Conservation (phyloP, 2,329 filamentous ascomycete species). For the Plectosphaerella sp. region DNA sequence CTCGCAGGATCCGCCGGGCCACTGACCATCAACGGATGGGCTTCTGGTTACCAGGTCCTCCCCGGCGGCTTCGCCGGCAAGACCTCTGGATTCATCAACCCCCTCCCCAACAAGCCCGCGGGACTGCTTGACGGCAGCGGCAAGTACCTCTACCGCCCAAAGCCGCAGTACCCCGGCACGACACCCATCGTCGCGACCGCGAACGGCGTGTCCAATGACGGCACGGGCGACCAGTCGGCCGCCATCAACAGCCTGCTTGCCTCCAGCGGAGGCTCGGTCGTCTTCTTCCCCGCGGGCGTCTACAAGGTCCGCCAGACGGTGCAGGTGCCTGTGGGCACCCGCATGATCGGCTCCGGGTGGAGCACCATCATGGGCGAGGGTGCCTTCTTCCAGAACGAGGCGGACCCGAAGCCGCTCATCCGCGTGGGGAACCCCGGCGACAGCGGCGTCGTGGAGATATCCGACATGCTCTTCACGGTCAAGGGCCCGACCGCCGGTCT, state of each 20-base stretch:
- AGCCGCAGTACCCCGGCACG: conserved; percentile 60
- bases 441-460: conserved; percentile 62
- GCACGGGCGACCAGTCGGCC: conserved; percentile 67
- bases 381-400: conserved; percentile 52
- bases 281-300: conserved; percentile 57
- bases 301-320: conserved; percentile 57
- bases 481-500: conserved; percentile 64
- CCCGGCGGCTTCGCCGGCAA: neutral
- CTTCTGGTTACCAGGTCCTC: neutral
- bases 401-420: conserved; percentile 60
- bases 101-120: conserved; percentile 15
- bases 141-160: conserved; percentile 65
- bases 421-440: conserved; percentile 63
- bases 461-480: conserved; percentile 67
- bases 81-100: conserved; percentile 1
- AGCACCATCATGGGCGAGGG: conserved; percentile 59
- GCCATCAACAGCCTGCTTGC: conserved; percentile 62
- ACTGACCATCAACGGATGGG: neutral
- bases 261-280: conserved; percentile 49
- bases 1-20: conserved; percentile 7
- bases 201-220: conserved; percentile 50
- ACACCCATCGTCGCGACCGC: conserved; percentile 4
- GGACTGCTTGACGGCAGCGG: conserved; percentile 44
- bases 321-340: conserved; percentile 40
- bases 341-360: conserved; percentile 64